Evolutionary conservation across 345 rosid genomes (phyloP).

Genomic region (Trapa bicornis): DNA sequence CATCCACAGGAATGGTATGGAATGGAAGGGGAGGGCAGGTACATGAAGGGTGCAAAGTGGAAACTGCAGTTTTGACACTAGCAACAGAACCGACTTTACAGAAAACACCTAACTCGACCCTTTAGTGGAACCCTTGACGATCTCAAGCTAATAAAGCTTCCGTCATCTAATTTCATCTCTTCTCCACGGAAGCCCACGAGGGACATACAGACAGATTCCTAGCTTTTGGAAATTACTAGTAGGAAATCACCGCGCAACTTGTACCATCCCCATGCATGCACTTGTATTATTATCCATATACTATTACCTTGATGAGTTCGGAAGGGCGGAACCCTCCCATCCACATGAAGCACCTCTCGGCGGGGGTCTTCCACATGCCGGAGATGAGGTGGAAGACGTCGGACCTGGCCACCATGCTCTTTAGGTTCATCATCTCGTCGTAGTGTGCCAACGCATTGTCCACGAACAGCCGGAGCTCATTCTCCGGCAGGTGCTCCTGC

Average conservation of each 20-base stretch:
- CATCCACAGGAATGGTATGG: too few relatives aligned
- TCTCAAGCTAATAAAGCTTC: neutral
- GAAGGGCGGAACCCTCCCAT: slow-evolving; percentile 95
- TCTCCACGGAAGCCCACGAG: neutral
- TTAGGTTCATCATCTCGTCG: slow-evolving; percentile 69
- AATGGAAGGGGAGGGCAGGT: neutral
- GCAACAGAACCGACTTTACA: slow-evolving; percentile 43
- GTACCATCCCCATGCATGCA: too few relatives aligned
- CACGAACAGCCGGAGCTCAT: slow-evolving; percentile 76
- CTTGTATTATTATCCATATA: too few relatives aligned
- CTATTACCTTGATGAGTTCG: slow-evolving; percentile 76
- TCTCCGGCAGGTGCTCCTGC: slow-evolving; percentile 75
- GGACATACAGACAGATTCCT: neutral
- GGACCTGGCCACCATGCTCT: slow-evolving; percentile 58
- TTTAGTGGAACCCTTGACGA: slow-evolving; percentile 23
- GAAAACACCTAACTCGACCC: slow-evolving; percentile 41
- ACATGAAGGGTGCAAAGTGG: neutral
- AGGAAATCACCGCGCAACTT: too few relatives aligned
- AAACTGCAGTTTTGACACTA: neutral
- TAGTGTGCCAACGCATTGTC: slow-evolving; percentile 69
- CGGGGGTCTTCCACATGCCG: slow-evolving; percentile 96
- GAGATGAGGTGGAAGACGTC: slow-evolving; percentile 92
- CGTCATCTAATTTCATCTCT: slow-evolving; percentile 4
- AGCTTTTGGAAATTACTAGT: too few relatives aligned
- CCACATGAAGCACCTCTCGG: slow-evolving; percentile 99